Evolutionary conservation across 2,329 filamentous ascomycete genomes (phyloP).

Genomic region (Massarina eburnea): DNA sequence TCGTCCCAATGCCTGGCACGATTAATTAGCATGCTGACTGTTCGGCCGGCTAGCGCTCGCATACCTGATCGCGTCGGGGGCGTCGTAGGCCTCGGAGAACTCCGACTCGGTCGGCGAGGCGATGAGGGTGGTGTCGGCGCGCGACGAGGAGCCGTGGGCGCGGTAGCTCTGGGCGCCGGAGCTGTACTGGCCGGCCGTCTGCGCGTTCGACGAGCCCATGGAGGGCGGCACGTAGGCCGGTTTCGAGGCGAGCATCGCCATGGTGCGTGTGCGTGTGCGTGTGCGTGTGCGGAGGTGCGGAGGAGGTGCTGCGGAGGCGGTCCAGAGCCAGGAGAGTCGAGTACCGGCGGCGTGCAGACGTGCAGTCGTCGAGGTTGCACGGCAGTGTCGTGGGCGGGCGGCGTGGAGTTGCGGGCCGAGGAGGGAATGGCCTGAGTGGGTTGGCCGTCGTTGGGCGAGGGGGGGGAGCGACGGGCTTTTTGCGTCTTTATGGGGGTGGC

Average conservation of each 20-base stretch:
- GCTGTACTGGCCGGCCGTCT: conserved; percentile 39
- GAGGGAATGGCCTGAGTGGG: too few species aligned
- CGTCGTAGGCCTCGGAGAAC: conserved; percentile 77
- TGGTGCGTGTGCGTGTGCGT: conserved; percentile 36
- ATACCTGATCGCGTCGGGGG: conserved; percentile 61
- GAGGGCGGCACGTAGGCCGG: conserved; percentile 64
- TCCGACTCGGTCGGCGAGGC: conserved; percentile 89
- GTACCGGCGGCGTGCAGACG: conserved; percentile 13
- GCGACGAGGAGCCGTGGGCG: conserved; percentile 32
- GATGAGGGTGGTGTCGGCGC: conserved; percentile 58
- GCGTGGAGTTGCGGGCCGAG: conserved; percentile 2
- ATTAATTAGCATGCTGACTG: conserved; percentile 15
- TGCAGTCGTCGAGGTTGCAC: conserved; percentile 9
- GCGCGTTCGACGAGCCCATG: conserved; percentile 41
- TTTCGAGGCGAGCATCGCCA: conserved; percentile 81
- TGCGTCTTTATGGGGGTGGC: conserved; percentile 10
- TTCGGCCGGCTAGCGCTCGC: neutral
- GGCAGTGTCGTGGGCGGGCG: conserved; percentile 5
- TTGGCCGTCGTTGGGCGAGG: too few species aligned
- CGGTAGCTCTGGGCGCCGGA: conserved; percentile 39
- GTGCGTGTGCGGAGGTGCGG: conserved; percentile 1
- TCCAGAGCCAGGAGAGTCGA: conserved; percentile 6
- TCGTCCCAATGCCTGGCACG: conserved; percentile 80
- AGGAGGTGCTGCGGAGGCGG: neutral
- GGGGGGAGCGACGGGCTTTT: conserved; percentile 7